These are phyloP conservation scores for Aspergillus mulundensis DNA, from an alignment of 495 filamentous ascomycete species.

Conservation along the genomic window DNA sequence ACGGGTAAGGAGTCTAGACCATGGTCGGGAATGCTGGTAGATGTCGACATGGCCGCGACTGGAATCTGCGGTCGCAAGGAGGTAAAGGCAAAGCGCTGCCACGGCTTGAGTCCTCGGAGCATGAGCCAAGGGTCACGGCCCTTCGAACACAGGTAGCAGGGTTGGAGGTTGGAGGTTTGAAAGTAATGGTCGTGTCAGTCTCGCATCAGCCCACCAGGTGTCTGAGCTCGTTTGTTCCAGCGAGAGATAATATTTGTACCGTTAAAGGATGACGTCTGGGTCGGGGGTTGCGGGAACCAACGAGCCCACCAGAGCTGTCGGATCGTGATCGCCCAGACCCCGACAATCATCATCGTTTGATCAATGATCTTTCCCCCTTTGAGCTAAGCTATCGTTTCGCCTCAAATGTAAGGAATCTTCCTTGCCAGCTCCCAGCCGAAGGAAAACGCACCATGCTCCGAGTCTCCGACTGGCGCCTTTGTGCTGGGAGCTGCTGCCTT, in stretches of 20 bases:
- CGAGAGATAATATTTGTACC: background rate
- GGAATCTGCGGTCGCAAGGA: constrained; percentile 8
- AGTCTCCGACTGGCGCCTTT: background rate
- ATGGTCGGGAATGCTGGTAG: constrained; percentile 42
- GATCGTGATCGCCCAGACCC: background rate
- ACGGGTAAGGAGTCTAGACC: constrained; percentile 38
- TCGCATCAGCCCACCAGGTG: background rate
- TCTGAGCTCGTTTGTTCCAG: background rate
- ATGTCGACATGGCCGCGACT: constrained; percentile 35
- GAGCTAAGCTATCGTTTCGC: background rate
- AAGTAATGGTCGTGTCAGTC: background rate
- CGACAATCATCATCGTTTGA: background rate
- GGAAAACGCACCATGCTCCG: background rate
- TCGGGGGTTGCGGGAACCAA: background rate
- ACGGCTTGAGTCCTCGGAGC: constrained; percentile 4
- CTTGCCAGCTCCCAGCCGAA: background rate
- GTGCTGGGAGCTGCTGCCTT: too few species aligned
- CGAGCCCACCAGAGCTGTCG: background rate
- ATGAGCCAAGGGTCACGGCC: constrained; percentile 2
- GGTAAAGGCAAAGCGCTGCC: constrained; percentile 4
- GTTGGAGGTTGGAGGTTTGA: background rate
- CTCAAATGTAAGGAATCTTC: background rate
- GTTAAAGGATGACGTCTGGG: background rate
- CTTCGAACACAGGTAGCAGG: background rate
- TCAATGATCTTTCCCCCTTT: background rate